Evolutionary conservation across 352 stramenopile species (phyloP).

Genomic region (Phytophthora ramorum): DNA sequence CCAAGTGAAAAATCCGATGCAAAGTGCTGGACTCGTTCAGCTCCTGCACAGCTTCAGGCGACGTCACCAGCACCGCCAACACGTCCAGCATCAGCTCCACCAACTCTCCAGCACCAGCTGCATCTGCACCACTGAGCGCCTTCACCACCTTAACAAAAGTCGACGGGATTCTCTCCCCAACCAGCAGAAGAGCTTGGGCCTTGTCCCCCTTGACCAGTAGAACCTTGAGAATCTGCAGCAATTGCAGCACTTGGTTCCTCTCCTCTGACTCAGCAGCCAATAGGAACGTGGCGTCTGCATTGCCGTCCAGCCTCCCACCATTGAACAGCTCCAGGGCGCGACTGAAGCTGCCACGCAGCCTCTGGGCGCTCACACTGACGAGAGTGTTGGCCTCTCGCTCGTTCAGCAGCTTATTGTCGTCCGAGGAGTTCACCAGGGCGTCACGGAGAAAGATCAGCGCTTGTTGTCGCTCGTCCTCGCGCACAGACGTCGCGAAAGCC

Average conservation of each 20-base stretch:
- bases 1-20: conserved; percentile 59
- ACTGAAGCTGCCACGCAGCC: conserved; percentile 41
- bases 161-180: conserved; percentile 58
- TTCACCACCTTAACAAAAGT: conserved; percentile 65
- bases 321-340: conserved; percentile 50
- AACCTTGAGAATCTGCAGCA: conserved; percentile 37
- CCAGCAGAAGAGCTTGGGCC: conserved; percentile 42
- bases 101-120: conserved; percentile 12
- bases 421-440: neutral
- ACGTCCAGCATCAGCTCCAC: conserved; percentile 36
- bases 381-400: conserved; percentile 24
- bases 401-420: conserved; percentile 6
- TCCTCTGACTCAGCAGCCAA: conserved; percentile 10
- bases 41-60: conserved; percentile 54
- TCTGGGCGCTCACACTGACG: conserved; percentile 43
- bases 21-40: conserved; percentile 54
- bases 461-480: neutral
- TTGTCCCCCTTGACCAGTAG: conserved; percentile 29
- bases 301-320: conserved; percentile 31
- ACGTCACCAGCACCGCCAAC: conserved; percentile 39
- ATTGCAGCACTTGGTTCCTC: conserved; percentile 15
- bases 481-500: conserved; percentile 19
- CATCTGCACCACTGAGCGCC: conserved; percentile 30
- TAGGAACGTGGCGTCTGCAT: conserved; percentile 13
- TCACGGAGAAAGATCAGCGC: conserved; percentile 14